Conservation (phyloP, 2,329 filamentous ascomycete species). For the Neopestalotiopsis clavispora region DNA sequence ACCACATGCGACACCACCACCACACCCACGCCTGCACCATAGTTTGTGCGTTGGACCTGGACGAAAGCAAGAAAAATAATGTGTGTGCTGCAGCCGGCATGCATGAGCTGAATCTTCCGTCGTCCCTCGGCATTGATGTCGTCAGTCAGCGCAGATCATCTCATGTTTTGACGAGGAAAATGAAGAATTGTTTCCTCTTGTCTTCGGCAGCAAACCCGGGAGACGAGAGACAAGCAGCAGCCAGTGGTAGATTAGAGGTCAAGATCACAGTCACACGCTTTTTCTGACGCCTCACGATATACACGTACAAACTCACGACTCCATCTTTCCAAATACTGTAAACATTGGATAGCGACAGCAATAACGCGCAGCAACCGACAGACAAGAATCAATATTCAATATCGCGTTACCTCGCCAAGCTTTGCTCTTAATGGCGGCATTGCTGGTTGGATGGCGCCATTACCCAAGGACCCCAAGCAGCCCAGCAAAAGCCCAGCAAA, state of each 20-base stretch:
- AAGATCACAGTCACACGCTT: neutral
- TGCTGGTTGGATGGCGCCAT: conserved; percentile 14
- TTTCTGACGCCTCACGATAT: neutral
- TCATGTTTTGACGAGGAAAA: neutral
- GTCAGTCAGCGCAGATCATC: neutral
- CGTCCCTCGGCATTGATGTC: neutral
- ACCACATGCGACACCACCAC: neutral
- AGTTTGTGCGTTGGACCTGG: neutral
- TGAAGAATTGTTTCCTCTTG: neutral
- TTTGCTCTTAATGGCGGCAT: conserved; percentile 10
- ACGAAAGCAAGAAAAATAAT: neutral
- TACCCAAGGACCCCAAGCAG: neutral
- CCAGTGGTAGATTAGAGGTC: neutral
- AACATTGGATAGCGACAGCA: too few relatives aligned
- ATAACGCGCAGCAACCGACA: neutral
- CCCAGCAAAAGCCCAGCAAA: neutral
- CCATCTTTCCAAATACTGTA: too few relatives aligned
- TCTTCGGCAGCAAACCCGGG: neutral
- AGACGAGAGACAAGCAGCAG: neutral
- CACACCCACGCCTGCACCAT: neutral
- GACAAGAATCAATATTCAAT: neutral
- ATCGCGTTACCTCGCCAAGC: neutral
- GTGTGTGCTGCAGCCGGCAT: neutral
- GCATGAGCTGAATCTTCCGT: conserved; percentile 11
- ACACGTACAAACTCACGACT: too few relatives aligned